Conservation (phyloP, 805 yeast genomes). For the Brettanomyces bruxellensis region DNA sequence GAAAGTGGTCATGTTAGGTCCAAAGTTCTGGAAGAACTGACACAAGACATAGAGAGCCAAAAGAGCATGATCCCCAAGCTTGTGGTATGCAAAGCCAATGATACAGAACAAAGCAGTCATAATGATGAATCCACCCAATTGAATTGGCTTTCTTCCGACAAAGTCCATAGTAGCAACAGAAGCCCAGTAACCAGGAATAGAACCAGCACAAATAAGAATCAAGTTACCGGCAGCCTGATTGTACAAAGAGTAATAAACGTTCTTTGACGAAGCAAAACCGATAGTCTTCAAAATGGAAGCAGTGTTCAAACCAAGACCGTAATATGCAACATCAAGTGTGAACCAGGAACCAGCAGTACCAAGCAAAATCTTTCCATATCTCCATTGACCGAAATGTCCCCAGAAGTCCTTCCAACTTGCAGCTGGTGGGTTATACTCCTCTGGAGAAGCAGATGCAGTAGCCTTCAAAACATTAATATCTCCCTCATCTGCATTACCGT, state of each 20-base stretch:
- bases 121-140: constrained; percentile 63
- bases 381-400: constrained; percentile 77
- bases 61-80: constrained; percentile 54
- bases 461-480: constrained; percentile 37
- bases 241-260: constrained; percentile 63
- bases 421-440: constrained; percentile 53
- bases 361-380: constrained; percentile 67
- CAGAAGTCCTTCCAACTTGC: constrained; percentile 72
- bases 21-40: constrained; percentile 86
- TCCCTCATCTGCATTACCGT: constrained; percentile 39
- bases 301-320: constrained; percentile 81
- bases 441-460: constrained; percentile 32
- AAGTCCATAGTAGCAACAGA: constrained; percentile 72
- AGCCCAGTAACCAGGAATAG: constrained; percentile 90
- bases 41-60: constrained; percentile 71
- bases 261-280: constrained; percentile 68
- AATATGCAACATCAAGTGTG: constrained; percentile 81
- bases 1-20: constrained; percentile 90
- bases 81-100: constrained; percentile 79
- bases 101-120: constrained; percentile 67
- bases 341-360: constrained; percentile 95
- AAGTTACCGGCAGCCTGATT: constrained; percentile 86
- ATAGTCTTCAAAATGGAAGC: constrained; percentile 72
- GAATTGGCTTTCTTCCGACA: constrained; percentile 80
- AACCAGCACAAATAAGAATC: constrained; percentile 90